Percentiles rank a stretch among this genome's conserved stretches.
These are phyloP conservation scores for Sporothrix brasiliensis DNA, from an alignment of 2,329 filamentous ascomycete species.

Conservation along the genomic window DNA sequence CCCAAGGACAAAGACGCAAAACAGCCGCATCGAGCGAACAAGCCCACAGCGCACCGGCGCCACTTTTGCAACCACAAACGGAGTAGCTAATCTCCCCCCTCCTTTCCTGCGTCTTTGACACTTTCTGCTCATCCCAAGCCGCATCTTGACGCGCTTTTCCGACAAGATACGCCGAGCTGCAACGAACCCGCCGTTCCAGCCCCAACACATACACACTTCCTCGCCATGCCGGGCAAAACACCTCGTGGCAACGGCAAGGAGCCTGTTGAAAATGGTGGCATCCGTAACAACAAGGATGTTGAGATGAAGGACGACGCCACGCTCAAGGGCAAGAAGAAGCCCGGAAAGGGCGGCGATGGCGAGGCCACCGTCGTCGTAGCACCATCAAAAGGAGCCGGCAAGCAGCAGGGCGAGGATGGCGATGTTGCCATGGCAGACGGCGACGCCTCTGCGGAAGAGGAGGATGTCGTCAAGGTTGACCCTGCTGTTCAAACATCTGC, in stretches of 20 bases:
- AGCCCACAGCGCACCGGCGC: conserved; percentile 15
- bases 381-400: conserved; percentile 50
- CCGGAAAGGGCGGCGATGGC: conserved; percentile 71
- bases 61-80: conserved; percentile 6
- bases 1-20: conserved; percentile 15
- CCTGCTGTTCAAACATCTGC: conserved; percentile 62
- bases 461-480: conserved; percentile 61
- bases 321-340: conserved; percentile 68
- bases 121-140: neutral
- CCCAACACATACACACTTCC: conserved; percentile 26
- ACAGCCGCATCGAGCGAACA: conserved; percentile 17
- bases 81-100: conserved; percentile 1
- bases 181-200: conserved; percentile 6
- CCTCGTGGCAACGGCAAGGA: conserved; percentile 72
- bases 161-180: neutral
- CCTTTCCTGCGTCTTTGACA: neutral
- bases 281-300: conserved; percentile 66
- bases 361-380: conserved; percentile 83
- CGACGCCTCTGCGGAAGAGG: conserved; percentile 46
- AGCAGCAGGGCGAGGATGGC: conserved; percentile 62
- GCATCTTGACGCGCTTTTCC: conserved; percentile 7
- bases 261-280: conserved; percentile 68
- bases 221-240: conserved; percentile 71
- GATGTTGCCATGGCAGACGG: conserved; percentile 72
- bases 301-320: conserved; percentile 64